Conservation (phyloP, 345 rosid species). For the Triadica sebifera region DNA sequence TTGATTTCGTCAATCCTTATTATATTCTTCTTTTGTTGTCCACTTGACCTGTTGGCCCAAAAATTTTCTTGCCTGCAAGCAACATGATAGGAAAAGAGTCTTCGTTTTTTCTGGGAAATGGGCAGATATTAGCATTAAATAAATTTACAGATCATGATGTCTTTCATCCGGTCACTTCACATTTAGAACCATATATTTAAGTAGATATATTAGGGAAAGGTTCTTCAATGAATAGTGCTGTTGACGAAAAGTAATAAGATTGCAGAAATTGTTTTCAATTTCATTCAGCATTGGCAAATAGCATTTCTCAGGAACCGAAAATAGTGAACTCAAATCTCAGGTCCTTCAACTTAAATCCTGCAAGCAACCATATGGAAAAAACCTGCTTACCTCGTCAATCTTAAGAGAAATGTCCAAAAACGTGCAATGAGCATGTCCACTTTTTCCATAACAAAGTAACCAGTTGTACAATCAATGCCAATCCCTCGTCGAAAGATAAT, state of each 20-base stretch:
- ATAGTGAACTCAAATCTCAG: not conserved
- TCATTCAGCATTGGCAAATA: not conserved
- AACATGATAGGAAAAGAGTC: conserved; percentile 11
- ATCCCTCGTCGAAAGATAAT: conserved; percentile 92
- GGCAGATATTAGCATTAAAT: not conserved
- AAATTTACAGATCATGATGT: not conserved
- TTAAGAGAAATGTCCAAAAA: conserved; percentile 63
- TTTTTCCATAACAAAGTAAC: conserved; percentile 80
- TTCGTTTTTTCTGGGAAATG: not conserved
- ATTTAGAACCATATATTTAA: conserved; percentile 1
- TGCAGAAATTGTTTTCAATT: not conserved
- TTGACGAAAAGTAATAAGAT: not conserved
- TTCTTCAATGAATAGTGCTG: not conserved
- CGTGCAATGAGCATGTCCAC: conserved; percentile 74
- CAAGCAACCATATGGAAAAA: conserved; percentile 8
- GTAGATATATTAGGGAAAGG: not conserved
- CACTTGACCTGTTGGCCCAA: conserved; percentile 41
- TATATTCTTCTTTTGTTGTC: conserved; percentile 46
- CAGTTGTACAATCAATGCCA: conserved; percentile 76
- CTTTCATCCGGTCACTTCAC: not conserved
- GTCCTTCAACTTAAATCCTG: conserved; percentile 10
- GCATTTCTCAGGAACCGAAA: conserved; percentile 3
- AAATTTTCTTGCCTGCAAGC: conserved; percentile 60
- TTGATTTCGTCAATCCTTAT: conserved; percentile 60
- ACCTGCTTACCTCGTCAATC: conserved; percentile 56